Evolutionary conservation across 179 eudicot genomes (phyloP), one percentile per base, ranked within the genome.

Genomic region (Pouteria campechiana): DNA sequence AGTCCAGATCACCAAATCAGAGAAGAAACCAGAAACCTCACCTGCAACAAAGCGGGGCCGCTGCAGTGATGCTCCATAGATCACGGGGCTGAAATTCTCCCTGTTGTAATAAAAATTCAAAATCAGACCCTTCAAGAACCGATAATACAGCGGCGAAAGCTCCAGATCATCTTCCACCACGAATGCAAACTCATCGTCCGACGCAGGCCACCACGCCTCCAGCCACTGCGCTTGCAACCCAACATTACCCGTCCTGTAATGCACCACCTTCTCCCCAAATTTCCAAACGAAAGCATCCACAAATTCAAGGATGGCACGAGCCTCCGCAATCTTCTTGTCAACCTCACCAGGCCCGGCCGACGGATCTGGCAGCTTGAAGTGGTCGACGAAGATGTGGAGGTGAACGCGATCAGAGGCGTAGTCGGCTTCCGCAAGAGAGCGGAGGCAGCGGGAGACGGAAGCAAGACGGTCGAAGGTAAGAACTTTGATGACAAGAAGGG

Each of bases 1-100:
- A n/a, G n/a, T n/a, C n/a, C n/a, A n/a, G n/a, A n/a, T n/a, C n/a
- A n/a, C n/a, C n/a, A n/a, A n/a, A n/a, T n/a, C n/a, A n/a, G n/a
- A n/a, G n/a, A 32, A 12, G 3, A 44, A 43, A 44, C 23, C 7
- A 6, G 9, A 62, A 60, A 44, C 11, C 56, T 21, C 79, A 92
- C 99, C 94, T 79, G 99, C 94, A 30, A 92, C 96, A 53, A 87
- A 83, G 79, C 96, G 79, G 24, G 99, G 92, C 47, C 98, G 56
- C 65, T 90, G 98, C 64, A 90, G 63, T 0, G 98, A 82, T 32
- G 85, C 94, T 32, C 96, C 98, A 46, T 76, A 90, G 25, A 87
- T 60, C 43, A 29, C 65, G 19, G 93, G 90, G 25, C 77, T 78
- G 24, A 63, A 82, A 71, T 79, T 79, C 3, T 74, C 52, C 1